Percentiles rank a stretch among this genome's conserved stretches.
These are phyloP conservation scores for Pseudonitzschia delicatissima DNA, from an alignment of 108 stramenopile species.

Conservation along the genomic window DNA sequence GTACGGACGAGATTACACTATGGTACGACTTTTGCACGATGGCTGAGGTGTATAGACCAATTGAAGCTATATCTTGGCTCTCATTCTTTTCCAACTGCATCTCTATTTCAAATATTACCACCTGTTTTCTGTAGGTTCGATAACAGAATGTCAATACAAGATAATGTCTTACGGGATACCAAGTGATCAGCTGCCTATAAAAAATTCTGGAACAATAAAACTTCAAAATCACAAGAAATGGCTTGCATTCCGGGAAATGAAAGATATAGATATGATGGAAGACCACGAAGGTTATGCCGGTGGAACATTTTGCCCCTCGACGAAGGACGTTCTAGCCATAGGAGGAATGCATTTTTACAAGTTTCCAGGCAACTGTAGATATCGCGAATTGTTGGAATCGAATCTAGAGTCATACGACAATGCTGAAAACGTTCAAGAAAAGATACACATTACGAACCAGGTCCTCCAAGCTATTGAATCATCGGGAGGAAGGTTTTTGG, in stretches of 20 bases:
- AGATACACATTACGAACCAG: constrained; percentile 6
- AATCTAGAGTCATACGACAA: not conserved
- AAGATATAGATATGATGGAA: not conserved
- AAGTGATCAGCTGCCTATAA: constrained; percentile 5
- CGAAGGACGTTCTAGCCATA: not conserved
- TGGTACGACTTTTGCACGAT: constrained; percentile 1
- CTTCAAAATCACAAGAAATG: constrained; percentile 24
- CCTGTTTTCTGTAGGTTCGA: not conserved
- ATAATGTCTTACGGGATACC: constrained; percentile 12
- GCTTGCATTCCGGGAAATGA: constrained; percentile 14
- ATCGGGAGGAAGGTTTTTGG: constrained; percentile 5
- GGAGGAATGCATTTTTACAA: constrained; percentile 9
- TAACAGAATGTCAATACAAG: constrained; percentile 3
- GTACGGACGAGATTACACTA: constrained; percentile 8
- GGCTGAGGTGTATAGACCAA: no score
- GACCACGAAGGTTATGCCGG: not conserved
- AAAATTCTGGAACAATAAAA: constrained; percentile 3
- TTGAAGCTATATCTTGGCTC: not conserved
- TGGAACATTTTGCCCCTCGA: constrained; percentile 7
- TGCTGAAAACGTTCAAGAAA: constrained; percentile 2
- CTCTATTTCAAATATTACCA: not conserved
- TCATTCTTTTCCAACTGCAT: not conserved
- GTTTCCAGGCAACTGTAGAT: not conserved
- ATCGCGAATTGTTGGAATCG: constrained; percentile 7
- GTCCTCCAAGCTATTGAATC: not conserved